Conservation (phyloP, 2,329 filamentous ascomycete genomes). For the Xylariomycetidae sp. region DNA sequence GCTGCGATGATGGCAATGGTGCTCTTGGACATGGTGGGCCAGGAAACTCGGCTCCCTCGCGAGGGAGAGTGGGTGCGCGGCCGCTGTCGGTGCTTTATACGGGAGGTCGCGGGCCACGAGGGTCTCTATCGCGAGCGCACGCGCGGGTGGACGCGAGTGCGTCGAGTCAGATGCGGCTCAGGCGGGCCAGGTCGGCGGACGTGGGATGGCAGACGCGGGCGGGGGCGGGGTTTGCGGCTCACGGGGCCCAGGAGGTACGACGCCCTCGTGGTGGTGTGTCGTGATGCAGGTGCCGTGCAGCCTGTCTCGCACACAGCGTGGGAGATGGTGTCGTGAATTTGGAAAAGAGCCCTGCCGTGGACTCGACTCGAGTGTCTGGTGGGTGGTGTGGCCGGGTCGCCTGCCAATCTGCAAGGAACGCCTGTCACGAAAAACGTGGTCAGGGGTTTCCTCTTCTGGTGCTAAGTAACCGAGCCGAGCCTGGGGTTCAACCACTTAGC, state of each 20-base stretch:
- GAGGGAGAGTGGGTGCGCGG: constrained; percentile 9
- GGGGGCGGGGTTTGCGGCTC: constrained; percentile 22
- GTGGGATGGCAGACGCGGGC: constrained; percentile 18
- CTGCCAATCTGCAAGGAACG: too few species aligned
- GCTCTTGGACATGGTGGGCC: constrained; percentile 66
- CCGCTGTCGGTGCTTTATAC: constrained; percentile 16
- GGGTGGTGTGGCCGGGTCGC: too few species aligned
- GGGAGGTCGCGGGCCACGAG: constrained; percentile 3
- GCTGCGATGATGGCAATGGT: constrained; percentile 71
- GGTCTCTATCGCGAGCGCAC: too few species aligned
- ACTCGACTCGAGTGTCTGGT: too few species aligned
- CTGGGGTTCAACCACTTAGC: too few species aligned
- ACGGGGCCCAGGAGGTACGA: constrained; percentile 18
- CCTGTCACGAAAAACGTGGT: too few species aligned
- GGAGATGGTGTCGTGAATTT: too few species aligned
- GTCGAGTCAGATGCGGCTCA: constrained; percentile 8
- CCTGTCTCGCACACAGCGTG: constrained; percentile 9
- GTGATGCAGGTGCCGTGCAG: constrained; percentile 18
- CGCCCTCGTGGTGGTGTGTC: constrained; percentile 23
- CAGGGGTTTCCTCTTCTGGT: too few species aligned
- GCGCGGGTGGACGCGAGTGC: too few species aligned
- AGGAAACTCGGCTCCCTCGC: constrained; percentile 10
- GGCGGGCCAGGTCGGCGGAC: constrained; percentile 6
- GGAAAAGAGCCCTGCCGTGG: too few species aligned
- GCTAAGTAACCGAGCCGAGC: too few species aligned